Evolutionary conservation across 2,329 filamentous ascomycete species (phyloP).

Genomic region (Neopestalotiopsis rosae): DNA sequence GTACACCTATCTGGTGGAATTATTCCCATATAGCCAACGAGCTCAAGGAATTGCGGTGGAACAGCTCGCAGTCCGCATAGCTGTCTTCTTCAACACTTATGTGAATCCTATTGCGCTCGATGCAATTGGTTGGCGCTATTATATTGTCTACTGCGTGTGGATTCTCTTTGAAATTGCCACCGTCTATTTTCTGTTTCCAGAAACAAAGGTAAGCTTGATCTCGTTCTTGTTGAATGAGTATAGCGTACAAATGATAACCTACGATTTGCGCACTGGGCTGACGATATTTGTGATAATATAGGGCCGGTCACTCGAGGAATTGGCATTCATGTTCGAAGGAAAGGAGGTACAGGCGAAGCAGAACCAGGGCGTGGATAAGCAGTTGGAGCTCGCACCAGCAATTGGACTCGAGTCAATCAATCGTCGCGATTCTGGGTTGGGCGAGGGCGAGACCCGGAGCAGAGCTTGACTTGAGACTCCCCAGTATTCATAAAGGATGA

Average conservation of each 20-base stretch:
- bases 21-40: slow-evolving; percentile 43
- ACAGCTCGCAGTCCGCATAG: slow-evolving; percentile 43
- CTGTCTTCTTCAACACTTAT: slow-evolving; percentile 53
- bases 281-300: background rate
- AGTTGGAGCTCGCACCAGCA: slow-evolving; percentile 29
- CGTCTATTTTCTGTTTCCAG: slow-evolving; percentile 40
- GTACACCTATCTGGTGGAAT: slow-evolving; percentile 46
- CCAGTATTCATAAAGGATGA: background rate
- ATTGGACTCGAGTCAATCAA: background rate
- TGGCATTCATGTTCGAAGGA: slow-evolving; percentile 41
- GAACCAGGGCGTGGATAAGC: slow-evolving; percentile 35
- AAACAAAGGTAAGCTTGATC: slow-evolving; percentile 31
- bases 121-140: slow-evolving; percentile 45
- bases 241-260: background rate
- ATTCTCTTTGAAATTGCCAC: slow-evolving; percentile 39
- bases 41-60: slow-evolving; percentile 44
- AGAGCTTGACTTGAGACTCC: background rate
- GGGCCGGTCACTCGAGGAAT: slow-evolving; percentile 39
- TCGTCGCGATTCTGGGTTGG: background rate
- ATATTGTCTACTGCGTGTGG: slow-evolving; percentile 42
- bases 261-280: background rate
- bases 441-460: background rate
- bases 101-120: slow-evolving; percentile 50
- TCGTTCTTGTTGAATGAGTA: too few relatives aligned
- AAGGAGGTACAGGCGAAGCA: slow-evolving; percentile 32